phyloP scores from a whole-genome alignment of 352 stramenopile species.

The Thalassiosira exigua region DNA sequence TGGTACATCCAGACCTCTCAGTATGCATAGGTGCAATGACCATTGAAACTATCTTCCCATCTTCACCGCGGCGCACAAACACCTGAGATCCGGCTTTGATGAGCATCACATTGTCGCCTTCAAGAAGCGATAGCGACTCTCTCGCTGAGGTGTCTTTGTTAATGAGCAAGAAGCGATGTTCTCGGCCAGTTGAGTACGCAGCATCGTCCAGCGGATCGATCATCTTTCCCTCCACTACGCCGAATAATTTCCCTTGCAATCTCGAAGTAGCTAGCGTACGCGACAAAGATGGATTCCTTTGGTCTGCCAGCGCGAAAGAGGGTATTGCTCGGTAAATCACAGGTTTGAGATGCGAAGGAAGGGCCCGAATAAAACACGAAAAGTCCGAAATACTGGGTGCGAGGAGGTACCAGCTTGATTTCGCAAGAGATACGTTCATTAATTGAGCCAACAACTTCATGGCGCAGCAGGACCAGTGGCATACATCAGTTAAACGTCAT shows the following conservation, averaged over 20 bases:
- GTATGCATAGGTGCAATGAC: constrained; percentile 24
- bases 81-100: constrained; percentile 29
- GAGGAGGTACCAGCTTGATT: constrained; percentile 42
- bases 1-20: too few relatives aligned
- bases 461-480: too few relatives aligned
- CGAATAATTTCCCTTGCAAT: constrained; percentile 29
- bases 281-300: constrained; percentile 2
- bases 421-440: constrained; percentile 26
- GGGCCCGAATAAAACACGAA: constrained; percentile 25
- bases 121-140: background rate
- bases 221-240: constrained; percentile 5
- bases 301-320: constrained; percentile 8
- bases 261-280: constrained; percentile 36
- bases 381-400: constrained; percentile 29
- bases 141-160: background rate
- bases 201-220: background rate
- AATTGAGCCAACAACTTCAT: constrained; percentile 30
- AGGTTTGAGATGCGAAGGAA: constrained; percentile 27
- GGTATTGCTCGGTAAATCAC: too few relatives aligned
- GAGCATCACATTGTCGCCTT: background rate
- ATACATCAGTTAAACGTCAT: too few relatives aligned
- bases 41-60: constrained; percentile 22
- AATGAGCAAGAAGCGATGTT: background rate
- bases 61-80: constrained; percentile 30
- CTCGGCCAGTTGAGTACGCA: background rate